Evolutionary conservation across 2,329 filamentous ascomycete genomes (phyloP).

Genomic region (Pyrenophora seminiperda): DNA sequence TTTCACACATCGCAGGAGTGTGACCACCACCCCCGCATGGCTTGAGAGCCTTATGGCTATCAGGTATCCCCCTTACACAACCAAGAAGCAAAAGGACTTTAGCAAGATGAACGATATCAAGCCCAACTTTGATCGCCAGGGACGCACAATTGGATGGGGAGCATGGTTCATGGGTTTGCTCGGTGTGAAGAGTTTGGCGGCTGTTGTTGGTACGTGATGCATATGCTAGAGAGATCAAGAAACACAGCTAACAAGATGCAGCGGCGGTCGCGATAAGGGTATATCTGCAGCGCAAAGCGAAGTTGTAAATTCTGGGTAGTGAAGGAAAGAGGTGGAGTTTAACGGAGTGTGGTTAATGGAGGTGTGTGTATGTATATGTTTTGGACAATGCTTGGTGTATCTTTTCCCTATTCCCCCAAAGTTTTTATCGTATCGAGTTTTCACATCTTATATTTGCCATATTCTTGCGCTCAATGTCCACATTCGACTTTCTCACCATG

Average conservation of each 20-base stretch:
- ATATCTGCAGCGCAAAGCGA: constrained; percentile 11
- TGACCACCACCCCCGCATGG: constrained; percentile 69
- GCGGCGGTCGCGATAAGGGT: constrained; percentile 10
- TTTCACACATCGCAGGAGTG: constrained; percentile 66
- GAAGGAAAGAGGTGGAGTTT: not conserved
- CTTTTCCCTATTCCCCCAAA: too few relatives aligned
- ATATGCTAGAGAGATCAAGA: not conserved
- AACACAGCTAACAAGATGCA: constrained; percentile 1
- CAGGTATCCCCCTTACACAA: constrained; percentile 66
- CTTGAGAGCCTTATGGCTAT: constrained; percentile 69
- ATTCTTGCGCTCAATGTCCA: too few relatives aligned
- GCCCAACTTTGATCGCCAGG: constrained; percentile 66
- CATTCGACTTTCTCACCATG: too few relatives aligned
- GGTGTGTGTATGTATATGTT: too few relatives aligned
- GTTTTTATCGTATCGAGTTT: too few relatives aligned
- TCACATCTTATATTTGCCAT: too few relatives aligned
- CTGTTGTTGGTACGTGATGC: constrained; percentile 39
- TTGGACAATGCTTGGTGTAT: too few relatives aligned
- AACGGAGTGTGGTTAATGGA: too few relatives aligned
- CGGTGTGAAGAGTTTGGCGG: constrained; percentile 39
- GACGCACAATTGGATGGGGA: constrained; percentile 45
- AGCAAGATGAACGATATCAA: constrained; percentile 56
- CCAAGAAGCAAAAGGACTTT: constrained; percentile 60
- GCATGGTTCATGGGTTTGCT: constrained; percentile 41
- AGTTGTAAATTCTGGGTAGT: not conserved